These are phyloP conservation scores for Teratosphaeria nubilosa DNA, from an alignment of 2,329 filamentous ascomycete genomes.

Conservation along the genomic window DNA sequence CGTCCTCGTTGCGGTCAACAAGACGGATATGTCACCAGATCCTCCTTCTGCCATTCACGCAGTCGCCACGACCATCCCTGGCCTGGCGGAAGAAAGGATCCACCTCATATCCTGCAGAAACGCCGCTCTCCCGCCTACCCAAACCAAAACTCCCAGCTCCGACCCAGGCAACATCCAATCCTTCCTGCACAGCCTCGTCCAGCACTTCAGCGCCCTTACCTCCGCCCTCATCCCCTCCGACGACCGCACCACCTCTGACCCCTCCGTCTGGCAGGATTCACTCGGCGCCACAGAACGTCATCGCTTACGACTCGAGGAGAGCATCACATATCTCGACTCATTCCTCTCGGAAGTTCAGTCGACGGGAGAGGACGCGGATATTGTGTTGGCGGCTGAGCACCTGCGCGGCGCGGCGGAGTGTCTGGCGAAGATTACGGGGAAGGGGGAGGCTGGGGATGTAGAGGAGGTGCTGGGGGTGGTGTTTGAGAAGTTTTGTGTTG, in stretches of 20 bases:
- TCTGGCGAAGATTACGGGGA: conserved; percentile 79
- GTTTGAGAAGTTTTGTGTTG: conserved; percentile 68
- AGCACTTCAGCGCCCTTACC: conserved; percentile 62
- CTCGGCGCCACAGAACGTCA: conserved; percentile 88
- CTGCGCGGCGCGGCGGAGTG: conserved; percentile 70
- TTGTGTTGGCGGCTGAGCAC: conserved; percentile 84
- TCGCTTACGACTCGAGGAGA: conserved; percentile 66
- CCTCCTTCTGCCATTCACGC: conserved; percentile 8
- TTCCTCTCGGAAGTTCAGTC: conserved; percentile 52
- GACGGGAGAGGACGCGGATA: conserved; percentile 52
- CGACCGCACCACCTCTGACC: conserved; percentile 37
- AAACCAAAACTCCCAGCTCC: neutral
- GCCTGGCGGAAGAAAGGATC: conserved; percentile 36
- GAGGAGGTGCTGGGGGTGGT: conserved; percentile 94
- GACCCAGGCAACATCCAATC: conserved; percentile 52
- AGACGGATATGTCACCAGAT: conserved; percentile 44
- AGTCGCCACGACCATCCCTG: conserved; percentile 33
- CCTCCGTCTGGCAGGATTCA: conserved; percentile 66
- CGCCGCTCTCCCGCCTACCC: neutral
- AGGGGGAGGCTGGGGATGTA: conserved; percentile 75
- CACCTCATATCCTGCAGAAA: conserved; percentile 61
- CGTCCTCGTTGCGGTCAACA: conserved; percentile 53
- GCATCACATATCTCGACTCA: conserved; percentile 58
- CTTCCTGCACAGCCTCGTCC: conserved; percentile 58
- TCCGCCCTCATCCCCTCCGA: conserved; percentile 30